Conservation (phyloP, 2,329 filamentous ascomycete genomes). For the Arachnomyces sp. region DNA sequence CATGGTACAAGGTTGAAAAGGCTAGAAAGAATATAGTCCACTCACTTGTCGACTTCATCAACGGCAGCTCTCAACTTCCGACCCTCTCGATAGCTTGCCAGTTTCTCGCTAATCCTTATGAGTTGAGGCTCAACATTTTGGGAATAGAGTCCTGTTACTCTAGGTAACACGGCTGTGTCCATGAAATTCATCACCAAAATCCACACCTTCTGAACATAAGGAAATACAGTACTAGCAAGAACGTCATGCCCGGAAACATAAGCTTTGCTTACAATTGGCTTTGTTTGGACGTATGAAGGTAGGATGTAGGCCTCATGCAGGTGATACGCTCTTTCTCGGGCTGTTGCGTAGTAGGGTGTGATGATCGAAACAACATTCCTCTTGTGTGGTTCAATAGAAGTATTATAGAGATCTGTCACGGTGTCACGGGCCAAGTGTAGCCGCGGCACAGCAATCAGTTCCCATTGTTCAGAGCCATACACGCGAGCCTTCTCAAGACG, state of each 20-base stretch:
- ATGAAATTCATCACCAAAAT: slow-evolving; percentile 62
- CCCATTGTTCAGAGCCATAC: slow-evolving; percentile 66
- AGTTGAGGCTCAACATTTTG: slow-evolving; percentile 95
- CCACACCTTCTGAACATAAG: slow-evolving; percentile 63
- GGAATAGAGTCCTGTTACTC: slow-evolving; percentile 68
- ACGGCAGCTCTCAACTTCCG: slow-evolving; percentile 54
- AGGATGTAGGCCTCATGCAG: slow-evolving; percentile 65
- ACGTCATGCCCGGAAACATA: slow-evolving; percentile 62
- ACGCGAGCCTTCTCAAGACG: slow-evolving; percentile 58
- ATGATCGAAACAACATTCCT: slow-evolving; percentile 49
- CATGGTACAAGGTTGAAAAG: background rate
- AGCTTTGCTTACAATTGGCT: slow-evolving; percentile 63
- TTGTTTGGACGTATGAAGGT: slow-evolving; percentile 64
- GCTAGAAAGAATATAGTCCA: too few relatives aligned
- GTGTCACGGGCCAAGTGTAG: slow-evolving; percentile 56
- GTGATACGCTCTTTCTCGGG: slow-evolving; percentile 54
- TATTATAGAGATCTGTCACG: slow-evolving; percentile 58
- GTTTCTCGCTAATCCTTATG: slow-evolving; percentile 78
- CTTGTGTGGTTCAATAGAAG: slow-evolving; percentile 65
- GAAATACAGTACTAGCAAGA: slow-evolving; percentile 60
- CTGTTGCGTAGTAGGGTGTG: slow-evolving; percentile 64
- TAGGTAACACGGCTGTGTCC: slow-evolving; percentile 70
- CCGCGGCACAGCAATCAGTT: slow-evolving; percentile 67
- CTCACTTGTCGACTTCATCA: slow-evolving; percentile 45
- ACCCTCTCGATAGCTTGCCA: slow-evolving; percentile 57